These are phyloP conservation scores for Thermothelomyces thermophilus DNA, from an alignment of 2,329 filamentous ascomycete genomes.

Conservation along the genomic window DNA sequence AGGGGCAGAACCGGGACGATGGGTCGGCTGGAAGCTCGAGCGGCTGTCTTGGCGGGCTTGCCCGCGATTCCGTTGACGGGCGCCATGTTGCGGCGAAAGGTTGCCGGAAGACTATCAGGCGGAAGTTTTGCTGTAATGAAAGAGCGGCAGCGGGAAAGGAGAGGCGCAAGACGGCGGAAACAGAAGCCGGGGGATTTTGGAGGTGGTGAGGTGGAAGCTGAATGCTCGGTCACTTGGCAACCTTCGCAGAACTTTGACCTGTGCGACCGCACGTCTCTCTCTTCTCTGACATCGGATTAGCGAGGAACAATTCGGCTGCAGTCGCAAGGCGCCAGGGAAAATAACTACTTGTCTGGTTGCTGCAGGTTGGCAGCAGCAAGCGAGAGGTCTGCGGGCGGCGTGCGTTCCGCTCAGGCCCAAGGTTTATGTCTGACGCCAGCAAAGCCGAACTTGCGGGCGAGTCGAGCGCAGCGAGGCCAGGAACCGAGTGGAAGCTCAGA, in stretches of 20 bases:
- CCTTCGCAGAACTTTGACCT: slow-evolving; percentile 9
- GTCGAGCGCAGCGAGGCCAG: slow-evolving; percentile 8
- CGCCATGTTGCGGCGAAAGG: slow-evolving; percentile 19
- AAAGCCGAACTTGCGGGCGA: slow-evolving; percentile 11
- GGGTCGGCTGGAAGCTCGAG: slow-evolving; percentile 9
- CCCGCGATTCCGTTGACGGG: slow-evolving; percentile 20
- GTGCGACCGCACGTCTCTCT: slow-evolving; percentile 21
- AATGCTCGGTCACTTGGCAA: slow-evolving; percentile 19
- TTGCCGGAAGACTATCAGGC: background rate
- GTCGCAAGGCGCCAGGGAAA: background rate
- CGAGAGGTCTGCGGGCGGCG: slow-evolving; percentile 5
- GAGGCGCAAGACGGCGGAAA: background rate
- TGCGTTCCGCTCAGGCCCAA: slow-evolving; percentile 9
- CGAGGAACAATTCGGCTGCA: background rate
- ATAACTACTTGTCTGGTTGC: slow-evolving; percentile 4
- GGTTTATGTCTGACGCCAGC: slow-evolving; percentile 11
- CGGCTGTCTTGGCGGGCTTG: slow-evolving; percentile 19
- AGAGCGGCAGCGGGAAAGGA: background rate
- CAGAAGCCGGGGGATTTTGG: background rate
- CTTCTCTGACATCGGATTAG: slow-evolving; percentile 15
- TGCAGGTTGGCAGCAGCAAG: slow-evolving; percentile 7
- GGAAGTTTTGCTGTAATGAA: background rate
- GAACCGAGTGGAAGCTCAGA: background rate
- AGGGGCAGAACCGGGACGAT: slow-evolving; percentile 26
- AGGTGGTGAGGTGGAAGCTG: slow-evolving; percentile 6